Evolutionary conservation across 1,284 basidiomycete genomes (phyloP), one percentile per base, ranked within the genome.

Genomic region (Rhodotorula mucilaginosa): DNA sequence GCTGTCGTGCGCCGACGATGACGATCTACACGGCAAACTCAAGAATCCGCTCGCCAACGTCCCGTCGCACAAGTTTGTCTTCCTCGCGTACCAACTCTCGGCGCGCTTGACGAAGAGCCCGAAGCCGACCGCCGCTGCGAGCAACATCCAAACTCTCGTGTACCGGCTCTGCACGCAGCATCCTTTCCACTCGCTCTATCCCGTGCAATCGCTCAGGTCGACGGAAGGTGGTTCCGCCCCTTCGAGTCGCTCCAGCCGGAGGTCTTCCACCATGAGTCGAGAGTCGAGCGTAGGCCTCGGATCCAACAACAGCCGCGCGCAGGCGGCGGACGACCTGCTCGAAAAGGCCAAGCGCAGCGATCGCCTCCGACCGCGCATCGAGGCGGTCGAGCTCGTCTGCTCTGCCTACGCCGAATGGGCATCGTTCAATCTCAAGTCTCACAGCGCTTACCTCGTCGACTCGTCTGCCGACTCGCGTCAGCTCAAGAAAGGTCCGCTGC

Each of bases 171-270:
- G 90, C 77, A 81, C 82, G 63, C 92, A 98, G 66, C 97, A 99
- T 80, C 95, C 96, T 0, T 98, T 93, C 82, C 97, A 99, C 79
- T 90, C 88, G 74, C 82, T 97, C 10, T 97, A 95, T 81, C 92
- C 96, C 76, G 87, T 99, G 19, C 92, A 90, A 79, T 91, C 91
- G 1, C 80, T 85, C 2, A 80, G 82, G 44, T 70, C 74, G n/a
- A 60, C 62, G 19, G 23, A 23, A 12, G 15, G 18, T 2, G 5
- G 19, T 2, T 16, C 54, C 5, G 13, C n/a, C 4, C 16, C 54
- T 0, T 26, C 54, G 5, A 26, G 54, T 15, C 65, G 58, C 15
- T 47, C 34, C 4, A 61, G 58, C 12, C 74, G 74, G 3, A 70
- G 74, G 16, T 74, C 73, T 3, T 74, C 74, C 2, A 31, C 72